phyloP scores from a whole-genome alignment of 2,329 filamentous ascomycete genomes.

The Fonsecaea pedrosoi region DNA sequence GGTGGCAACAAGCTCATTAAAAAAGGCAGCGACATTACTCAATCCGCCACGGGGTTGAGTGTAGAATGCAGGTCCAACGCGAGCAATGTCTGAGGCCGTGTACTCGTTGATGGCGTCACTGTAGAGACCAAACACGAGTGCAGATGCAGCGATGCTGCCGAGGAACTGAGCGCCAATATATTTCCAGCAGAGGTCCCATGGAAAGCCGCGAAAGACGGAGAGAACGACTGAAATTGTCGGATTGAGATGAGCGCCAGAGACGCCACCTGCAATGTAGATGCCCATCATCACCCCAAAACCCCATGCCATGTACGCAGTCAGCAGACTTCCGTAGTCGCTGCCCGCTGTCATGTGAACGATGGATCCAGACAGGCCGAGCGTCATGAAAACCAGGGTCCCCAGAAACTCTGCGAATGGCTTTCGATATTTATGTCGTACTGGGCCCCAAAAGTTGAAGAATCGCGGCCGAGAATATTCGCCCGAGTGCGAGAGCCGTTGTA shows the following conservation, averaged over 20 bases:
- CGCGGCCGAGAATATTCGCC: slow-evolving; percentile 26
- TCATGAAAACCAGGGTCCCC: slow-evolving; percentile 43
- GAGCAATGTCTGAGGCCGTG: slow-evolving; percentile 29
- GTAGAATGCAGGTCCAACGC: slow-evolving; percentile 43
- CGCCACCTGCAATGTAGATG: slow-evolving; percentile 55
- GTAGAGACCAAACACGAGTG: slow-evolving; percentile 48
- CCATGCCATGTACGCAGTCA: slow-evolving; percentile 40
- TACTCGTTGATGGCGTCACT: slow-evolving; percentile 45
- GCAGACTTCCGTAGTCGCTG: slow-evolving; percentile 40
- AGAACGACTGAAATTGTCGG: slow-evolving; percentile 53
- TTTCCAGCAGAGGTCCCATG: slow-evolving; percentile 38
- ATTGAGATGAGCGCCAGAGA: slow-evolving; percentile 58
- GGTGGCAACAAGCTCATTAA: slow-evolving; percentile 48
- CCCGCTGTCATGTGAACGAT: slow-evolving; percentile 39
- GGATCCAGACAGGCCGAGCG: slow-evolving; percentile 42
- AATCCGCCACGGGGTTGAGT: slow-evolving; percentile 42
- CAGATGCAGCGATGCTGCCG: slow-evolving; percentile 46
- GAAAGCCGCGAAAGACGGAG: slow-evolving; percentile 47
- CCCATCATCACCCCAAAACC: slow-evolving; percentile 48
- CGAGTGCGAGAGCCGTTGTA: not conserved
- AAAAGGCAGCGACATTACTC: slow-evolving; percentile 45
- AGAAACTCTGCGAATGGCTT: slow-evolving; percentile 43
- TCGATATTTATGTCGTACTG: slow-evolving; percentile 39
- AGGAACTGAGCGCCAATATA: slow-evolving; percentile 48
- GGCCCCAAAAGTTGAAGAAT: slow-evolving; percentile 44